A percentile compares a stretch with the other conserved stretches of the same genome.
These are phyloP conservation scores for Euptelea pleiosperma DNA, from an alignment of 164 flowering plant genomes.

Conservation along the genomic window DNA sequence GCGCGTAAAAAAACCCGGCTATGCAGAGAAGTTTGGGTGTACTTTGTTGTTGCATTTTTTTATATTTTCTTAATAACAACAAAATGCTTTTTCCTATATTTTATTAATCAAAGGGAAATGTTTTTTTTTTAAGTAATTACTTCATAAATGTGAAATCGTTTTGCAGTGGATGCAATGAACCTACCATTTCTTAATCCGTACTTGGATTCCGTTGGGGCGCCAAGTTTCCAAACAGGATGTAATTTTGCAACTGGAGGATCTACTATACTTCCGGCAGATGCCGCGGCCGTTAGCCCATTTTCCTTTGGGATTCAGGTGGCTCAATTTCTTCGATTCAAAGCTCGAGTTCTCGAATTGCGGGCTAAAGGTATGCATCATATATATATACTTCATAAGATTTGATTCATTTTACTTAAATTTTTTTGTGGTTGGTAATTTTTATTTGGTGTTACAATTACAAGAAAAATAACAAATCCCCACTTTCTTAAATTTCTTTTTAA, in stretches of 20 bases:
- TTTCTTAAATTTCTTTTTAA: slow-evolving; percentile 18
- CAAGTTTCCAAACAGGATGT: slow-evolving; percentile 64
- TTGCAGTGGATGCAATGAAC: slow-evolving; percentile 76
- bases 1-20: no score
- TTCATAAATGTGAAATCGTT: no score
- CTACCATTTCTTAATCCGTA: slow-evolving; percentile 71
- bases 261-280: slow-evolving; percentile 61
- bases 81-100: no score
- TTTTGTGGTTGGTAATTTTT: no score
- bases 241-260: slow-evolving; percentile 88
- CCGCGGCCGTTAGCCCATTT: slow-evolving; percentile 63
- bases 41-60: no score
- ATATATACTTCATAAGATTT: no score
- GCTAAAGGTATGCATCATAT: slow-evolving; percentile 49
- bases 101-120: no score
- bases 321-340: slow-evolving; percentile 70
- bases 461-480: no score
- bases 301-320: slow-evolving; percentile 70
- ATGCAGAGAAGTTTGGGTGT: no score
- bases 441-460: no score
- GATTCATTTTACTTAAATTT: neutral
- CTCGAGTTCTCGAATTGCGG: slow-evolving; percentile 51
- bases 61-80: no score
- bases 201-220: slow-evolving; percentile 70
- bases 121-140: no score